phyloP scores from a whole-genome alignment of 495 filamentous ascomycete genomes.

The Platismatia glauca region DNA sequence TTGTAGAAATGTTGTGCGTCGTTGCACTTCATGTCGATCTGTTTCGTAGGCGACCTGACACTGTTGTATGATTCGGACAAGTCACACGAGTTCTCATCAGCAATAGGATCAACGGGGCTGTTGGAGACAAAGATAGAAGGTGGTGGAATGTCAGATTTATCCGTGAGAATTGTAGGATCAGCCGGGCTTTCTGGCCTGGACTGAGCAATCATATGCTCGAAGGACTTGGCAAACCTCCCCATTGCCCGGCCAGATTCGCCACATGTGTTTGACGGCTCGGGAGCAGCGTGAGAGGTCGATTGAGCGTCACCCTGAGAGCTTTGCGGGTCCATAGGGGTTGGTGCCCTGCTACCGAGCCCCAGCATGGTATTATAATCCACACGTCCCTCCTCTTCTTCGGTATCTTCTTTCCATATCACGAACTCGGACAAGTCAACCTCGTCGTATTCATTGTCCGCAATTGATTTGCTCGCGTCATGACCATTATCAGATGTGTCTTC shows the following conservation, averaged over 20 bases:
- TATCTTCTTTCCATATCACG: background rate
- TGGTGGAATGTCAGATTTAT: background rate
- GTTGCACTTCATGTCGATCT: background rate
- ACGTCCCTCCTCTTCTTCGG: background rate
- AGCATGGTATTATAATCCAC: background rate
- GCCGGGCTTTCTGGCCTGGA: background rate
- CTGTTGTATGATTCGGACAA: background rate
- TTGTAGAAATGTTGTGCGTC: background rate
- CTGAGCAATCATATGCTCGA: background rate
- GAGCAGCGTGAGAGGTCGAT: background rate
- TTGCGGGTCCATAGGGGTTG: background rate
- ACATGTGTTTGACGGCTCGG: background rate
- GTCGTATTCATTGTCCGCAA: background rate
- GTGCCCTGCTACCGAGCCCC: background rate
- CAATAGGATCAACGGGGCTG: background rate
- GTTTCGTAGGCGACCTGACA: background rate
- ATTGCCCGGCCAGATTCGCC: no score
- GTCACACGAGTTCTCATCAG: accelerated
- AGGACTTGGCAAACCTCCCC: background rate
- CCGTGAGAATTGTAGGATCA: no score
- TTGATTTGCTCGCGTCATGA: background rate
- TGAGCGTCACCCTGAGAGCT: background rate
- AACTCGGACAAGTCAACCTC: background rate
- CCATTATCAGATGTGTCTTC: background rate
- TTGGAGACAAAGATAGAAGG: background rate